These are phyloP conservation scores for Linum lewisii DNA, from an alignment of 345 rosid species.

Conservation along the genomic window DNA sequence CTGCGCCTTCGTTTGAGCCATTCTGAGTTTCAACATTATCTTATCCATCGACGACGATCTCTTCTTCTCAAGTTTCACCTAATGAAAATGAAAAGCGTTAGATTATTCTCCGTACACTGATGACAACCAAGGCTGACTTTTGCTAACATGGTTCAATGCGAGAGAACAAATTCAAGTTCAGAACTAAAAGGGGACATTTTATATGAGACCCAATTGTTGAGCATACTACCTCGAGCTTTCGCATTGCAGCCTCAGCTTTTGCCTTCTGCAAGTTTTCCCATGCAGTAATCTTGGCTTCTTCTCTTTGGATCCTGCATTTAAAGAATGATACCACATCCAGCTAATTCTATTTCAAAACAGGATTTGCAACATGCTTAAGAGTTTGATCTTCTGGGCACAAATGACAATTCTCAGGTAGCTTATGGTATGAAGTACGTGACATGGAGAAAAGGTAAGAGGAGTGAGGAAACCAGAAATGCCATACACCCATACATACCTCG, in stretches of 20 bases:
- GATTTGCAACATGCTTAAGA: too few relatives aligned
- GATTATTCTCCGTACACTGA: background rate
- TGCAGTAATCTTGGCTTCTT: slow-evolving; percentile 84
- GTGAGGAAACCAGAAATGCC: background rate
- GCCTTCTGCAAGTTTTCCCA: slow-evolving; percentile 98
- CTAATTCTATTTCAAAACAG: background rate
- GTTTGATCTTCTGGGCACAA: too few relatives aligned
- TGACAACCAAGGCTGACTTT: too few relatives aligned
- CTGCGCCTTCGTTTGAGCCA: slow-evolving; percentile 53
- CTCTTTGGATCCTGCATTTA: slow-evolving; percentile 56
- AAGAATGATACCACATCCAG: background rate
- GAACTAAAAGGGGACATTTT: too few relatives aligned
- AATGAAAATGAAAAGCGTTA: slow-evolving; percentile 1
- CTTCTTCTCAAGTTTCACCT: slow-evolving; percentile 91
- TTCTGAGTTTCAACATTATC: slow-evolving; percentile 62
- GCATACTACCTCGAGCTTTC: slow-evolving; percentile 71
- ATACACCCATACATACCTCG: slow-evolving; percentile 47
- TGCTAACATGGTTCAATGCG: too few relatives aligned
- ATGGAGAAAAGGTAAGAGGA: background rate
- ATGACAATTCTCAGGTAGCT: too few relatives aligned
- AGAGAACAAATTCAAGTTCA: too few relatives aligned
- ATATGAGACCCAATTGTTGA: background rate
- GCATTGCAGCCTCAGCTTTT: slow-evolving; percentile 91
- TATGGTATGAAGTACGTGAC: background rate
- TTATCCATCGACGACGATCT: slow-evolving; percentile 73